Conservation (phyloP, 192 early-diverging fungal species). For the Backusella tuberculispora region DNA sequence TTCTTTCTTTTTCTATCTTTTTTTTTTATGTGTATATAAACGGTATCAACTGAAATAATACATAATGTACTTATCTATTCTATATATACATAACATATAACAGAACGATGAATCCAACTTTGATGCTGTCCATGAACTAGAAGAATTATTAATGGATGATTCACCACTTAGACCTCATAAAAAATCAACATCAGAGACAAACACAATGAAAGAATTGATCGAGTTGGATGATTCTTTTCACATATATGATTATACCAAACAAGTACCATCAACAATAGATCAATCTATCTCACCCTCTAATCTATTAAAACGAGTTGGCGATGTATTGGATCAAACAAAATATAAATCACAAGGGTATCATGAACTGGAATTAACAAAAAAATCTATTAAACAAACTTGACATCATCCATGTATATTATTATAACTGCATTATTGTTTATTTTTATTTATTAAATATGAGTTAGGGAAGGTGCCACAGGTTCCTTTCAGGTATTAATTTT, state of each 20-base stretch:
- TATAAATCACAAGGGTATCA: constrained; percentile 19
- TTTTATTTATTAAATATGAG: not conserved
- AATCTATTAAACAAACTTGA: not conserved
- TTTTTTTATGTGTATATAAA: too few species aligned
- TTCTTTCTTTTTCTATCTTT: not conserved
- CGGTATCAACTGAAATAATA: too few species aligned
- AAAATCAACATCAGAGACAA: constrained; percentile 44
- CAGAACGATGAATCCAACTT: constrained; percentile 88
- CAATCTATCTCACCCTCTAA: not conserved
- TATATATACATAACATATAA: not conserved
- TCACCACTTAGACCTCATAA: constrained; percentile 86
- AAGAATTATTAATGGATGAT: constrained; percentile 94
- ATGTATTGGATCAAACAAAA: constrained; percentile 5
- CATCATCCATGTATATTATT: not conserved
- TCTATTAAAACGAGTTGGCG: constrained; percentile 9
- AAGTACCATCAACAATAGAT: not conserved
- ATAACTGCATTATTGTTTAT: not conserved
- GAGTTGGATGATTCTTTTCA: constrained; percentile 76
- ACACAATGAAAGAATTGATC: constrained; percentile 55
- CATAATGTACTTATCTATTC: not conserved
- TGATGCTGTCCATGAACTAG: constrained; percentile 93
- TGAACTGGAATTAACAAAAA: not conserved
- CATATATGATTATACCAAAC: constrained; percentile 70
- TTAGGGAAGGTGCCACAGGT: too few species aligned
- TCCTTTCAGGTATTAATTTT: too few species aligned